These are phyloP conservation scores for Meredithiella fracta DNA, from an alignment of 2,329 filamentous ascomycete genomes.

Conservation along the genomic window DNA sequence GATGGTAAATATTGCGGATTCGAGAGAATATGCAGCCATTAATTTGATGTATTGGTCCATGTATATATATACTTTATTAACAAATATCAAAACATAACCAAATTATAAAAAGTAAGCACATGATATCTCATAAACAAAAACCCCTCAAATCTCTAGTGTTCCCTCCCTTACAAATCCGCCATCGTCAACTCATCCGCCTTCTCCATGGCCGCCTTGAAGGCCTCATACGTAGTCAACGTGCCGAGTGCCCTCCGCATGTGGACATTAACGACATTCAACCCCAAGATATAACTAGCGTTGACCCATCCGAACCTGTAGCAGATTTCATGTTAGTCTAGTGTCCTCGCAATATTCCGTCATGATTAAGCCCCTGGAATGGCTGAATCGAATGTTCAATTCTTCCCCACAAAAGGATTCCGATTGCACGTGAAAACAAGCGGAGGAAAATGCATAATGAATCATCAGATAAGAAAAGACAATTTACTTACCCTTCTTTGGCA, in stretches of 20 bases:
- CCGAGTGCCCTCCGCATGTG: conserved; percentile 82
- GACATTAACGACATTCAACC: conserved; percentile 70
- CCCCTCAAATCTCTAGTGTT: background rate
- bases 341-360: background rate
- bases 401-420: background rate
- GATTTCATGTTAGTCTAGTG: conserved; percentile 18
- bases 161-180: conserved; percentile 19
- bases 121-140: conserved; percentile 1
- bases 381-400: background rate
- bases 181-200: conserved; percentile 37
- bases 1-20: too few relatives aligned
- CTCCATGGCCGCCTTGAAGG: conserved; percentile 54
- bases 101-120: background rate
- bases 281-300: conserved; percentile 93
- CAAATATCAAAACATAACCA: too few relatives aligned
- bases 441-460: too few relatives aligned
- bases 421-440: background rate
- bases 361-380: background rate
- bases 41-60: too few relatives aligned
- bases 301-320: conserved; percentile 81
- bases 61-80: too few relatives aligned
- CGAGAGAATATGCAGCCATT: too few relatives aligned
- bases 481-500: conserved; percentile 78
- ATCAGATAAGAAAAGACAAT: background rate
- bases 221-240: conserved; percentile 72